Evolutionary conservation across 2,329 filamentous ascomycete genomes (phyloP), one percentile per base, ranked within the genome.

Genomic region (Pseudopyrenochaeta lycopersici): DNA sequence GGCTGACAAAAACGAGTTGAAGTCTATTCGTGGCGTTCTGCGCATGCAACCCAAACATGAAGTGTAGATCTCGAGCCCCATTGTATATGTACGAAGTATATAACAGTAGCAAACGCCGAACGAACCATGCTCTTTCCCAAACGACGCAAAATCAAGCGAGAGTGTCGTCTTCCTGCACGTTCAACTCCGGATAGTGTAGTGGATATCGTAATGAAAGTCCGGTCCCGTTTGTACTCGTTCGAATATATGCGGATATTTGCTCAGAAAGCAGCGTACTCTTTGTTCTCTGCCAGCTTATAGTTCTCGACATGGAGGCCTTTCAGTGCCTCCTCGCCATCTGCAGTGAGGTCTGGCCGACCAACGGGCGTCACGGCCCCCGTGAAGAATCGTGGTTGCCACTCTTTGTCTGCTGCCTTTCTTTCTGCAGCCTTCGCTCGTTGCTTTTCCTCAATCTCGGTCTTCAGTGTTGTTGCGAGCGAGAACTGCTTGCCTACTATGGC

Each of bases 351-450:
- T 0, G 88, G 88, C 66, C 81, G 83, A 1, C 88, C 88, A 23
- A 83, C 69, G 0, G 84, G 80, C 45, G 84, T 85, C n/a, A 85
- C 81, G 0, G 81, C 81, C 3, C 81, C 82, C 0, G 82, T 87
- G 77, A 99, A 99, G 78, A 96, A 99, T 38, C 92, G 83, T n/a
- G 95, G 95, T 62, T 88, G 82, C 88, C 91, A 99, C 30, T 86
- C 84, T 53, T 85, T 83, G 11, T 87, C 85, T 12, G 83, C 84
- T 39, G 83, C 83, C 71, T 94, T 90, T 38, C 95, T 84, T 71
- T 94, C 87, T 20, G 91, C 87, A 1, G 91, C 93, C 78, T 91
- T 94, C 67, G 90, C 85, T 29, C 95, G 84, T 78, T 99, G 95
- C 38, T 84, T 83, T 75, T 99, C 95, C 76, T 99, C 95, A 10